Percentiles rank a stretch among this genome's conserved stretches.
Evolutionary conservation across 441 rosid species (phyloP).

Genomic region (Aquilaria agallochum): DNA sequence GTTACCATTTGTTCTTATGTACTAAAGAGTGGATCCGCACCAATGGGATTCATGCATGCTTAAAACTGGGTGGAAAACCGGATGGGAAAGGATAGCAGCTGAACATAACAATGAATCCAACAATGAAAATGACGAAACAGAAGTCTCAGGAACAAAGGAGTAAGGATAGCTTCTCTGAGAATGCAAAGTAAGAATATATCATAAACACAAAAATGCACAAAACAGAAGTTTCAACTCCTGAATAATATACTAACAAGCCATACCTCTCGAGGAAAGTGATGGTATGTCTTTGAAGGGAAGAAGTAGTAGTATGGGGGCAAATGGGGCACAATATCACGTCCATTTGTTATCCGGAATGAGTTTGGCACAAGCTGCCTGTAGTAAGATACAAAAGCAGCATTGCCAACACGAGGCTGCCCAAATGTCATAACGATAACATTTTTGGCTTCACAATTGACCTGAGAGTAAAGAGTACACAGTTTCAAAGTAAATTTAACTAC

Average conservation of each 20-base stretch:
- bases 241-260: not conserved
- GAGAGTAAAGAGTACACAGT: slow-evolving; percentile 15
- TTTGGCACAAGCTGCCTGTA: slow-evolving; percentile 70
- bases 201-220: no score
- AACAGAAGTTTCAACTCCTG: not conserved
- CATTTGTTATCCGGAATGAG: slow-evolving; percentile 66
- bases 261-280: slow-evolving; percentile 98
- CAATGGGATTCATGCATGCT: no score
- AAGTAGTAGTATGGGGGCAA: slow-evolving; percentile 77
- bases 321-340: slow-evolving; percentile 91
- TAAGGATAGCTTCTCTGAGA: no score
- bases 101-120: no score
- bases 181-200: no score
- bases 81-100: no score
- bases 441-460: slow-evolving; percentile 72
- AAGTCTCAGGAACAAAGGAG: no score
- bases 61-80: no score
- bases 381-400: slow-evolving; percentile 77
- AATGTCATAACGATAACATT: slow-evolving; percentile 81
- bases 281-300: slow-evolving; percentile 92
- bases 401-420: slow-evolving; percentile 98
- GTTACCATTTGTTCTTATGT: no score
- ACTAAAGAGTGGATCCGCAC: no score
- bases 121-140: no score
- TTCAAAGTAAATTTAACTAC: slow-evolving; percentile 2